These are phyloP conservation scores for Jacaranda copaia DNA, from an alignment of 257 asterid species.

Conservation along the genomic window DNA sequence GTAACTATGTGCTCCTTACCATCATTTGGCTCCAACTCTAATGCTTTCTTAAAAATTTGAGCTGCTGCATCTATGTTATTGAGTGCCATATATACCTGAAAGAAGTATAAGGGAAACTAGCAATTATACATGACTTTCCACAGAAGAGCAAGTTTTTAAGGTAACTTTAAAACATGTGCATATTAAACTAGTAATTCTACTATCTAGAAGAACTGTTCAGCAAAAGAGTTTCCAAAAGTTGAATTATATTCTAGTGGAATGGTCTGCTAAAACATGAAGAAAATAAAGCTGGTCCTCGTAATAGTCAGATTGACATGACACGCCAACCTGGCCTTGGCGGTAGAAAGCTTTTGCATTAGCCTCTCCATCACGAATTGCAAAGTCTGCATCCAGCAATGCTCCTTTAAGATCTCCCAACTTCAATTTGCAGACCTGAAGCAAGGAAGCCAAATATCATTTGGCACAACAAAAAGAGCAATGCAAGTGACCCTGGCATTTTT, in stretches of 20 bases:
- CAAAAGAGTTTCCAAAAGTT: not conserved
- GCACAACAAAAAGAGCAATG: slow-evolving; percentile 12
- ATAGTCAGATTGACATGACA: slow-evolving; percentile 15
- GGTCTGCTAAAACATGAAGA: not conserved
- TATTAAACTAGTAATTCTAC: no score
- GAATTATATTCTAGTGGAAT: slow-evolving; percentile 13
- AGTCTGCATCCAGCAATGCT: slow-evolving; percentile 80
- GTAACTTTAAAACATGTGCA: slow-evolving; percentile 12
- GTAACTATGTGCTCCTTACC: slow-evolving; percentile 49
- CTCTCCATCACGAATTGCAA: slow-evolving; percentile 85
- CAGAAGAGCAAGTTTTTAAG: slow-evolving; percentile 22
- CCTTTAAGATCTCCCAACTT: slow-evolving; percentile 86
- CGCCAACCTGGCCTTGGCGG: slow-evolving; percentile 93
- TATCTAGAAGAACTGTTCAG: no score
- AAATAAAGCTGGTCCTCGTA: not conserved
- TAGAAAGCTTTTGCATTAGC: slow-evolving; percentile 83
- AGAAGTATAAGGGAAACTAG: slow-evolving; percentile 18
- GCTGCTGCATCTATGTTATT: slow-evolving; percentile 80
- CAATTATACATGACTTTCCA: slow-evolving; percentile 14
- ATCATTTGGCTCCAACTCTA: slow-evolving; percentile 83
- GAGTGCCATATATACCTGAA: slow-evolving; percentile 79
- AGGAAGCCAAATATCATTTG: slow-evolving; percentile 25
- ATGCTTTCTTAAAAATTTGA: slow-evolving; percentile 75
- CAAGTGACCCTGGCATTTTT: not conserved
- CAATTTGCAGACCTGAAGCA: slow-evolving; percentile 73